These are phyloP conservation scores for Acanthamoeba triangularis DNA, from an alignment of 208 protist species.

Conservation along the genomic window DNA sequence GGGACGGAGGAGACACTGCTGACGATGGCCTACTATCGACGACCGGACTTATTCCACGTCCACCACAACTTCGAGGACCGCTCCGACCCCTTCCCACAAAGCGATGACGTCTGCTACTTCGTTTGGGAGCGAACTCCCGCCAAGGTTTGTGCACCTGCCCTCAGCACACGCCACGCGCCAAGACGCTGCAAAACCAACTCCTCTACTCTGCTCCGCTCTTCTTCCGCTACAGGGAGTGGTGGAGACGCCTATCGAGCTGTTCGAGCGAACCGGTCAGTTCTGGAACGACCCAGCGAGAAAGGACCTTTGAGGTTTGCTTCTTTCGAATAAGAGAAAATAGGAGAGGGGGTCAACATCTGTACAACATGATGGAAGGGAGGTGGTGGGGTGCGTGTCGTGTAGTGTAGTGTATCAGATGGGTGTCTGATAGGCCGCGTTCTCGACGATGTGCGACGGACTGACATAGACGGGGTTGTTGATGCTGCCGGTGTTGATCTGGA, in stretches of 20 bases:
- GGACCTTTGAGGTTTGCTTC: neutral
- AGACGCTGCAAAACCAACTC: neutral
- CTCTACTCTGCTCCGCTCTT: neutral
- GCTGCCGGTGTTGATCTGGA: conserved; percentile 45
- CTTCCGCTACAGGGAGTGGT: neutral
- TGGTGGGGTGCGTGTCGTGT: neutral
- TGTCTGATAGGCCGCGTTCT: conserved; percentile 34
- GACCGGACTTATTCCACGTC: conserved; percentile 57
- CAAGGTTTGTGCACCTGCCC: neutral
- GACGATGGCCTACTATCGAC: conserved; percentile 44
- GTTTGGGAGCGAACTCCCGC: neutral
- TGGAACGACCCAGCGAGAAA: neutral
- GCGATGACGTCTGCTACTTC: conserved; percentile 51
- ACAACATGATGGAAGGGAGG: neutral
- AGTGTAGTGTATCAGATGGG: neutral
- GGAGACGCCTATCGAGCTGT: neutral
- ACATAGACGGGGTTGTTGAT: conserved; percentile 33
- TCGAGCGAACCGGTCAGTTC: neutral
- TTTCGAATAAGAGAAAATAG: neutral
- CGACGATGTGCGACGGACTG: neutral
- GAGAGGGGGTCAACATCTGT: neutral
- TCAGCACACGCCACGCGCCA: neutral
- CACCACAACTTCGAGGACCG: conserved; percentile 52
- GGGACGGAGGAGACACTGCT: conserved; percentile 66
- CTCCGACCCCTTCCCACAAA: neutral